Conservation (phyloP, 306 rosid species). For the Trifolium fragiferum region DNA sequence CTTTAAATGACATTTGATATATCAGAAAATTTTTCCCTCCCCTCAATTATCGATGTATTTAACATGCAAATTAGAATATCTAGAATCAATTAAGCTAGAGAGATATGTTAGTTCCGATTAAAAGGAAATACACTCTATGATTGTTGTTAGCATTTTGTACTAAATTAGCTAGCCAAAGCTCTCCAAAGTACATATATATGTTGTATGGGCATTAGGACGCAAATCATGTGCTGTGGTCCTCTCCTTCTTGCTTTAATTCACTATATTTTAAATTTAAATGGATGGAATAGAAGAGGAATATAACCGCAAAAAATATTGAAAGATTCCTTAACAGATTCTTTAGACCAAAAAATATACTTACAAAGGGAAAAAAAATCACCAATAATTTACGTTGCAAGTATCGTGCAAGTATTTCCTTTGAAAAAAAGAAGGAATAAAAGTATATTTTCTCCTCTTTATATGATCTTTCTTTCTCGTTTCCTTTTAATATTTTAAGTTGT, state of each 20-base stretch:
- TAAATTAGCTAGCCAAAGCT: slow-evolving; percentile 9
- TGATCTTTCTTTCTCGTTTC: background rate
- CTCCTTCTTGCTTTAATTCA: slow-evolving; percentile 19
- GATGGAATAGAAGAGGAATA: no score
- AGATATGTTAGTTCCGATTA: background rate
- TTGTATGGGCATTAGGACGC: slow-evolving; percentile 38
- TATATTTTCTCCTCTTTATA: background rate
- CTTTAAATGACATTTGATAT: no score
- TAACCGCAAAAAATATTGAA: slow-evolving; percentile 34
- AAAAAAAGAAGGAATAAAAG: background rate
- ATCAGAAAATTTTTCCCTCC: background rate
- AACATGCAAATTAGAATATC: slow-evolving; percentile 6
- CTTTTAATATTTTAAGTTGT: background rate
- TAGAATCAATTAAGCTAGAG: background rate
- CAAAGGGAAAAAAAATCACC: slow-evolving; percentile 5
- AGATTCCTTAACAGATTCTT: slow-evolving; percentile 35
- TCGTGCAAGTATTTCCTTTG: slow-evolving; percentile 27
- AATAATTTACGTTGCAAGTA: slow-evolving; percentile 30
- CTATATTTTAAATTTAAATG: no score
- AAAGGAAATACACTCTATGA: no score
- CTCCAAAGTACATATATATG: slow-evolving; percentile 6
- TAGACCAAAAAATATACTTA: background rate
- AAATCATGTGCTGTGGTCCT: slow-evolving; percentile 43
- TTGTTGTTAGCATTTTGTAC: background rate
- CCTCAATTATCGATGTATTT: slow-evolving; percentile 13